Percentiles rank a stretch among this genome's conserved stretches.
These are phyloP conservation scores for Melanopsichium pennsylvanicum DNA, from an alignment of 1,284 basidiomycete genomes.

Conservation along the genomic window DNA sequence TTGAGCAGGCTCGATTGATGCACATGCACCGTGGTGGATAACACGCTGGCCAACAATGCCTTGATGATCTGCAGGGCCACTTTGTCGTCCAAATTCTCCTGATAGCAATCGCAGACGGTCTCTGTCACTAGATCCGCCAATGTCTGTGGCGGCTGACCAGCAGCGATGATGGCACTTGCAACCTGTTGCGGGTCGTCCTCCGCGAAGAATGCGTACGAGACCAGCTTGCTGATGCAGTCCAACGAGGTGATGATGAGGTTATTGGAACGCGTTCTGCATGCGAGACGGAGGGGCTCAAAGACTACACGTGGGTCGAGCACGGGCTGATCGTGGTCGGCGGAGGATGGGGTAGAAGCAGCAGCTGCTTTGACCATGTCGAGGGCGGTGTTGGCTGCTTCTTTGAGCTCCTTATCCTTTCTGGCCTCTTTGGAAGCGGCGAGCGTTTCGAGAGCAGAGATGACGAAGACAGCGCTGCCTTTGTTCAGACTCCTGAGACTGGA, in stretches of 20 bases:
- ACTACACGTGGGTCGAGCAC: slow-evolving; percentile 62
- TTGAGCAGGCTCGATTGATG: slow-evolving; percentile 63
- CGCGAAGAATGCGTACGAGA: slow-evolving; percentile 64
- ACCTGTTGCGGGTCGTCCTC: slow-evolving; percentile 50
- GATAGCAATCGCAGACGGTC: slow-evolving; percentile 63
- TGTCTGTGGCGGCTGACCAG: slow-evolving; percentile 40
- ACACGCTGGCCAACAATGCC: slow-evolving; percentile 61
- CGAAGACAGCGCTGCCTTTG: slow-evolving; percentile 62
- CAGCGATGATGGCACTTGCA: slow-evolving; percentile 20
- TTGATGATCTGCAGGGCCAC: slow-evolving; percentile 64
- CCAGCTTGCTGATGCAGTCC: slow-evolving; percentile 65
- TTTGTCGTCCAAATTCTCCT: slow-evolving; percentile 60
- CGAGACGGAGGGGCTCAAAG: slow-evolving; percentile 63
- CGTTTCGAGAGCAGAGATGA: slow-evolving; percentile 60
- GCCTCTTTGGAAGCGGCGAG: slow-evolving; percentile 60
- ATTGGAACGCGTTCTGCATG: slow-evolving; percentile 58
- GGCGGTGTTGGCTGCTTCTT: slow-evolving; percentile 51
- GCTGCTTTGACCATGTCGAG: slow-evolving; percentile 63
- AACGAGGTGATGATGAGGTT: slow-evolving; percentile 58
- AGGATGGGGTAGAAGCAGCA: slow-evolving; percentile 20
- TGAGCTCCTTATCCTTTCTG: slow-evolving; percentile 58
- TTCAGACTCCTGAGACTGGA: slow-evolving; percentile 52
- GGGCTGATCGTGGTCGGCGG: slow-evolving; percentile 26
- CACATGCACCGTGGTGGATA: slow-evolving; percentile 59
- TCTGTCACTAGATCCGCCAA: slow-evolving; percentile 63